A percentile compares a stretch with the other conserved stretches of the same genome.
These are phyloP conservation scores for Camellia japonica DNA, from an alignment of 148 eudicot genomes.

Conservation along the genomic window DNA sequence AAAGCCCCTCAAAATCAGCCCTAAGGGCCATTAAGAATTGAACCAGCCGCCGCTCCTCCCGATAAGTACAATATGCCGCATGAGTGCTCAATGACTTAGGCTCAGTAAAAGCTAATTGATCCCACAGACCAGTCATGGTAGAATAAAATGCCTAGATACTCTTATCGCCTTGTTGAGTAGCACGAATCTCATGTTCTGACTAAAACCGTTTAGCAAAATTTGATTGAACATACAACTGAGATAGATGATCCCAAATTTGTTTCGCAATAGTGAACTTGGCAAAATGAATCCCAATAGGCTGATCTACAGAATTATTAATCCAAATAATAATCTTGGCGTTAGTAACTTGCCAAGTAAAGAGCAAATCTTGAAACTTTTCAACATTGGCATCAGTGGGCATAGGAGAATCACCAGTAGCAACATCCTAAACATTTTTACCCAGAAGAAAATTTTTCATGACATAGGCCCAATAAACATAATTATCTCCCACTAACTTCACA, in stretches of 20 bases:
- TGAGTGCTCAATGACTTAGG: background rate
- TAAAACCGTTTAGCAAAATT: conserved; percentile 5
- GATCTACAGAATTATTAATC: conserved; percentile 7
- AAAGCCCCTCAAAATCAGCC: background rate
- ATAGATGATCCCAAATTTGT: conserved; percentile 1
- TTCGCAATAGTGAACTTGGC: background rate
- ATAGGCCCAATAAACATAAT: background rate
- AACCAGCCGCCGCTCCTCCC: background rate
- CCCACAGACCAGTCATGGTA: background rate
- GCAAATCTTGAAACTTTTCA: background rate
- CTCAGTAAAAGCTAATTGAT: background rate
- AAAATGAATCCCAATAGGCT: background rate
- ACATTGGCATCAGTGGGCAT: background rate
- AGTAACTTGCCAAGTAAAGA: background rate
- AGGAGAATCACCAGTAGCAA: background rate
- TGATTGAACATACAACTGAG: background rate
- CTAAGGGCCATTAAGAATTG: background rate
- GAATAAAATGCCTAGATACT: background rate
- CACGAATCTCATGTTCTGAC: background rate
- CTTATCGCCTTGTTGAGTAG: background rate
- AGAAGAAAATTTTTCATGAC: conserved; percentile 2
- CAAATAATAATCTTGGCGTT: conserved; percentile 7
- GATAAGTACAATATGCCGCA: background rate
- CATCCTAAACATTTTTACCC: background rate
- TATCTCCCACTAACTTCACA: background rate